These are phyloP conservation scores for Cyanodermella asteris DNA, from an alignment of 2,329 filamentous ascomycete genomes.

Conservation along the genomic window DNA sequence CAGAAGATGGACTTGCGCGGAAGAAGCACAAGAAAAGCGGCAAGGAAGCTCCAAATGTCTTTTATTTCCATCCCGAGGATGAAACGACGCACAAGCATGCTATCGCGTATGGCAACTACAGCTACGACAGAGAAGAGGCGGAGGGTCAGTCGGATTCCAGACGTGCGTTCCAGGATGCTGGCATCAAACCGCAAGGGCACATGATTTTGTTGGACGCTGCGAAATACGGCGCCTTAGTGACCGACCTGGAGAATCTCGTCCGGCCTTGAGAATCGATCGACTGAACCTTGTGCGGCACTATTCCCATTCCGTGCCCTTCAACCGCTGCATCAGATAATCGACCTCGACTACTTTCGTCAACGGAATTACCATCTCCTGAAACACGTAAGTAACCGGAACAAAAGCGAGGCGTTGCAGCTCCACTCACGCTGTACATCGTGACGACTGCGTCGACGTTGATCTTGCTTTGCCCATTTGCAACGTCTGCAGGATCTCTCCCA, in stretches of 20 bases:
- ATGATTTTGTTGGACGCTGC: conserved; percentile 66
- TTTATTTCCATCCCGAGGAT: conserved; percentile 93
- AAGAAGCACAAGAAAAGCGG: conserved; percentile 47
- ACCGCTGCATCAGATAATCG: conserved; percentile 87
- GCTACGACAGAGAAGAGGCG: conserved; percentile 56
- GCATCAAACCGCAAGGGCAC: conserved; percentile 63
- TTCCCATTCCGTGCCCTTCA: conserved; percentile 34
- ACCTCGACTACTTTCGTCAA: conserved; percentile 97
- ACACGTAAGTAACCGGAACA: not conserved
- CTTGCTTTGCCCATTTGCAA: conserved; percentile 34
- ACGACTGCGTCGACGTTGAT: conserved; percentile 86
- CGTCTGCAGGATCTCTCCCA: conserved; percentile 61
- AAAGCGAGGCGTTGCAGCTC: not conserved
- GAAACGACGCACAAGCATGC: conserved; percentile 68
- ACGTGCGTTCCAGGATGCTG: conserved; percentile 81
- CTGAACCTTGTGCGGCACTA: not conserved
- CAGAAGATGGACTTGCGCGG: conserved; percentile 36
- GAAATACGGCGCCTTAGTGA: conserved; percentile 55
- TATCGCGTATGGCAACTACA: conserved; percentile 44
- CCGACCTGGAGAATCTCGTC: conserved; percentile 33
- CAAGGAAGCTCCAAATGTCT: conserved; percentile 25
- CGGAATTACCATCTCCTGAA: conserved; percentile 61
- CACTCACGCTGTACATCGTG: conserved; percentile 48
- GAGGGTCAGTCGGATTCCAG: conserved; percentile 76
- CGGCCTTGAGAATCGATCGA: not conserved